Evolutionary conservation across 441 rosid genomes (phyloP).

Genomic region (Arabidopsis lyrata): DNA sequence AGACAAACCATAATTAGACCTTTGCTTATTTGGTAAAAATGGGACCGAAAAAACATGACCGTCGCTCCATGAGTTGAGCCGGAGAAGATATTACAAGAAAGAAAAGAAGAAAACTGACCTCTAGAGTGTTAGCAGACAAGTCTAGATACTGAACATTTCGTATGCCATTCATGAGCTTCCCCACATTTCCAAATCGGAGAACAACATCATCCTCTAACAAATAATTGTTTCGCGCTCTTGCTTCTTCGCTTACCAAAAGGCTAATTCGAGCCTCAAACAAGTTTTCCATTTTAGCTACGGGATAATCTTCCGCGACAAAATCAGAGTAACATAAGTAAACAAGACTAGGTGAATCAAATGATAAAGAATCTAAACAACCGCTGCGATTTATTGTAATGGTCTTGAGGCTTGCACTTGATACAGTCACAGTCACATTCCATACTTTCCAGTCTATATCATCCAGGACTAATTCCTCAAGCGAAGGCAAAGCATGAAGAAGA

Average conservation of each 20-base stretch:
- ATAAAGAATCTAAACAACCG: not conserved
- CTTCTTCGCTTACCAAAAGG: too few relatives aligned
- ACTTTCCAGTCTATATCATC: not conserved
- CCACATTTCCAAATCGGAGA: too few relatives aligned
- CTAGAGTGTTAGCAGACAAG: accelerated
- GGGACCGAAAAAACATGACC: too few relatives aligned
- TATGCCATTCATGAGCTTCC: too few relatives aligned
- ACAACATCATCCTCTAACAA: too few relatives aligned
- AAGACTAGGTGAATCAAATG: slow-evolving; percentile 26
- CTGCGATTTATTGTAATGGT: not conserved
- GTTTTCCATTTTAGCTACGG: not conserved
- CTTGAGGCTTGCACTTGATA: slow-evolving; percentile 28
- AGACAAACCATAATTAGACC: not conserved
- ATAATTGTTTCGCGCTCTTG: too few relatives aligned
- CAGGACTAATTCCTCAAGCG: slow-evolving; percentile 15
- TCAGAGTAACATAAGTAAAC: not conserved
- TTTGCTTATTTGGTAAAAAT: not conserved
- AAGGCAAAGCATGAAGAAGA: slow-evolving; percentile 19
- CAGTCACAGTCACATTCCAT: not conserved
- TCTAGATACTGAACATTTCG: too few relatives aligned
- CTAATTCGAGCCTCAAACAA: not conserved
- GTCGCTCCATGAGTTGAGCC: too few relatives aligned
- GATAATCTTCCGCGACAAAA: not conserved
- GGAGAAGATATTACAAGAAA: too few relatives aligned
- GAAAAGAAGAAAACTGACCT: too few relatives aligned